Conservation (phyloP, 1,139 yeast genomes). For the Hansenula sp. region DNA sequence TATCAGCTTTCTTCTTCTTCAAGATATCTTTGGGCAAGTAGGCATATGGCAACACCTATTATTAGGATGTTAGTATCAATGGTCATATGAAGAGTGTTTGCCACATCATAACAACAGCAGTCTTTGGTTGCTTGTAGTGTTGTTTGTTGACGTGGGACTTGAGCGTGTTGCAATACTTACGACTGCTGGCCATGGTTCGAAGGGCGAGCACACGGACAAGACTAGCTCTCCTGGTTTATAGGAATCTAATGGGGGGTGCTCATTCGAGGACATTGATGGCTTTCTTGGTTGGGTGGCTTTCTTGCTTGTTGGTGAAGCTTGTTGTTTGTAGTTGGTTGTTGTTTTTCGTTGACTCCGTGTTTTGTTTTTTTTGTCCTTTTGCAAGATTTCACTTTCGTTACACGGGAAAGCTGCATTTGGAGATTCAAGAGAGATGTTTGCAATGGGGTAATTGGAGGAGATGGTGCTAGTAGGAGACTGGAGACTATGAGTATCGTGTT, state of each 20-base stretch:
- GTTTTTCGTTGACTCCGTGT: background rate
- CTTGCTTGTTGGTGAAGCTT: background rate
- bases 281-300: background rate
- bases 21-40: background rate
- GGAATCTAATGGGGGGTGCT: background rate
- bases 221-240: constrained; percentile 29
- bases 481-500: too few relatives aligned
- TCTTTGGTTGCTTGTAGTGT: too few relatives aligned
- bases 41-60: background rate
- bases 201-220: constrained; percentile 30
- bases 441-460: too few relatives aligned
- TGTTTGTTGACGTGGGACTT: background rate
- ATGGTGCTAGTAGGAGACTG: too few relatives aligned
- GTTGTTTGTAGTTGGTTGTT: background rate
- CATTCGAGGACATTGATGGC: background rate
- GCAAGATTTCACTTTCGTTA: background rate
- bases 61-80: background rate
- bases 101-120: too few relatives aligned
- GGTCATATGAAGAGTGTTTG: too few relatives aligned
- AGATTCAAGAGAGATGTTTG: too few relatives aligned
- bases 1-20: constrained; percentile 21
- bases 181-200: constrained; percentile 35
- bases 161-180: constrained; percentile 17
- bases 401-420: too few relatives aligned
- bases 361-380: background rate